A percentile compares a stretch with the other conserved stretches of the same genome.
phyloP scores from a whole-genome alignment of 108 stramenopile genomes.

The Pseudonitzschia pungens region DNA sequence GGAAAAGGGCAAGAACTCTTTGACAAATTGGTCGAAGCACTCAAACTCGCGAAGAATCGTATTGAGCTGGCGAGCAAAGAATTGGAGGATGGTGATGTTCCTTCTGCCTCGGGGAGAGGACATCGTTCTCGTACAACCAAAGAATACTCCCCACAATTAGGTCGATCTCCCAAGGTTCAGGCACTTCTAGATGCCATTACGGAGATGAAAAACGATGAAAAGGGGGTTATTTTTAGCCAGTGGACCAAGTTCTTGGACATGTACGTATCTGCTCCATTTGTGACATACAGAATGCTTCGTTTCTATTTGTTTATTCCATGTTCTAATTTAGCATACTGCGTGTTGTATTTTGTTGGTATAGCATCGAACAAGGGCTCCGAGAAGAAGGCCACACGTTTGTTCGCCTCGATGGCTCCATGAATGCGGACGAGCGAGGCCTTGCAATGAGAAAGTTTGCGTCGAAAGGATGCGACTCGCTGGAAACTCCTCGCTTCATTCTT shows the following conservation, averaged over 20 bases:
- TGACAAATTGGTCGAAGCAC: background rate
- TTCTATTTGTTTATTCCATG: background rate
- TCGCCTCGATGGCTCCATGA: slow-evolving; percentile 55
- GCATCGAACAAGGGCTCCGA: slow-evolving; percentile 41
- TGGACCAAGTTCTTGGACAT: slow-evolving; percentile 65
- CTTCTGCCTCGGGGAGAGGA: background rate
- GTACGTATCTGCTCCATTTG: background rate
- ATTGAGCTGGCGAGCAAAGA: background rate
- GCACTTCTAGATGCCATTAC: slow-evolving; percentile 3
- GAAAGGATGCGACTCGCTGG: background rate
- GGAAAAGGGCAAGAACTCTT: background rate
- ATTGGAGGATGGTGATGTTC: background rate
- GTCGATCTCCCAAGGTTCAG: slow-evolving; percentile 11
- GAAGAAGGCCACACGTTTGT: slow-evolving; percentile 48
- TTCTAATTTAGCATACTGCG: background rate
- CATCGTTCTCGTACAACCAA: background rate
- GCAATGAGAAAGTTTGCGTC: background rate
- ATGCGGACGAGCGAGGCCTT: slow-evolving; percentile 27
- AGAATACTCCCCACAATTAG: background rate
- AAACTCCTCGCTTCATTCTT: slow-evolving; percentile 46
- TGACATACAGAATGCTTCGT: background rate
- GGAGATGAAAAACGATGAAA: slow-evolving; percentile 23
- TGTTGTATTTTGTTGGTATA: background rate
- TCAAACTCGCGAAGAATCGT: background rate
- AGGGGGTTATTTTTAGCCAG: slow-evolving; percentile 65